These are phyloP conservation scores for Linum lewisii DNA, from an alignment of 345 rosid species.

Conservation along the genomic window DNA sequence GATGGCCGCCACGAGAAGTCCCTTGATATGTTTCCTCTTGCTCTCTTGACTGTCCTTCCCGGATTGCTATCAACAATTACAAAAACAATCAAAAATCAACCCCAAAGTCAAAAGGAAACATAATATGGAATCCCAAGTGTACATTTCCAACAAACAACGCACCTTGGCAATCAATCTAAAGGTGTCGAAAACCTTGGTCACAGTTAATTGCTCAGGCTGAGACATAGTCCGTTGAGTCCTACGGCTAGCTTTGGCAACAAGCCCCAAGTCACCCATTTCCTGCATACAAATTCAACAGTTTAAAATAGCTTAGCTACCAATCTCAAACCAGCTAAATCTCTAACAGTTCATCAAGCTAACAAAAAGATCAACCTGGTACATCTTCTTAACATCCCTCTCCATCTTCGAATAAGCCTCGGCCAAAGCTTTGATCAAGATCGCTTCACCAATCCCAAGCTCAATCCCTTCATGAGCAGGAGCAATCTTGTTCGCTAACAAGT, in stretches of 20 bases:
- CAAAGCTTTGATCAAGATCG: constrained; percentile 65
- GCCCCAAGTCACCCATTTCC: constrained; percentile 87
- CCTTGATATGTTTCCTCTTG: constrained; percentile 85
- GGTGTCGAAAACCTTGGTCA: constrained; percentile 63
- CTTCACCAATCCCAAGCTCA: constrained; percentile 85
- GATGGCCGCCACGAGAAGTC: constrained; percentile 89
- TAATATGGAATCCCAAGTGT: not conserved
- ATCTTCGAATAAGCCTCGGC: constrained; percentile 85
- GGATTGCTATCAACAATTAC: constrained; percentile 43
- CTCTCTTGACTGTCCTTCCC: constrained; percentile 95
- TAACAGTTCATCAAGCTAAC: not conserved
- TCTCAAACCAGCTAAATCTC: not conserved
- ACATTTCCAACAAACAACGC: not conserved
- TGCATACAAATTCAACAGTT: constrained; percentile 10
- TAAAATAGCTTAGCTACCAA: not conserved
- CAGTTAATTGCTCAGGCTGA: constrained; percentile 73
- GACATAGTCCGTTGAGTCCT: constrained; percentile 87
- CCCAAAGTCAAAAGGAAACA: constrained; percentile 4
- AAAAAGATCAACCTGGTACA: constrained; percentile 40
- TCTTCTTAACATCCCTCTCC: constrained; percentile 56
- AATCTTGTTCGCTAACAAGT: constrained; percentile 61
- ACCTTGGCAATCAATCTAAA: constrained; percentile 91
- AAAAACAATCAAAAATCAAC: constrained; percentile 3
- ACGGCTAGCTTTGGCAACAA: constrained; percentile 91
- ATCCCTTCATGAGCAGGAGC: constrained; percentile 92